A percentile compares a stretch with the other conserved stretches of the same genome.
phyloP scores from a whole-genome alignment of 2,329 filamentous ascomycete species.

The Talaromyces albobiverticillius region DNA sequence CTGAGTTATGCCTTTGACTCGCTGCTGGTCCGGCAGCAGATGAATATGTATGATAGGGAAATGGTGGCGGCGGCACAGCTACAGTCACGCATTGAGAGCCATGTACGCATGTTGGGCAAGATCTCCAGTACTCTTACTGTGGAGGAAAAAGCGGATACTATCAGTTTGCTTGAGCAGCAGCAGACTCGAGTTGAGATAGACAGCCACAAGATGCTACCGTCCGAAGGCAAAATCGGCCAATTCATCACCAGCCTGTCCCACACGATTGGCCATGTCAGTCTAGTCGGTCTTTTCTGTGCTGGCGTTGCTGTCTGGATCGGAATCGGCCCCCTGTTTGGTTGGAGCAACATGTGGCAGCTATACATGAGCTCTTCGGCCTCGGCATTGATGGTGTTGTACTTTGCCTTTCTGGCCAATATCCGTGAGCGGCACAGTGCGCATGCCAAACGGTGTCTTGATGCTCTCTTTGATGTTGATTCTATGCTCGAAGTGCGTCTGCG shows the following conservation, averaged over 20 bases:
- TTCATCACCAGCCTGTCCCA: not conserved
- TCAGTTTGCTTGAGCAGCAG: too few relatives aligned
- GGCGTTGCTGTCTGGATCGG: constrained; percentile 12
- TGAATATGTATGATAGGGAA: constrained; percentile 22
- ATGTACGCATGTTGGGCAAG: constrained; percentile 20
- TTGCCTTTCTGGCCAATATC: constrained; percentile 23
- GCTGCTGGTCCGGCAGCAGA: constrained; percentile 30
- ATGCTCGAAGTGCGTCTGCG: constrained; percentile 19
- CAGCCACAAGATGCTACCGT: not conserved
- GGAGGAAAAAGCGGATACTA: not conserved
- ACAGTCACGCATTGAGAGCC: constrained; percentile 20
- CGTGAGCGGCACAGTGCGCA: constrained; percentile 21
- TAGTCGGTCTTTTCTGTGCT: constrained; percentile 19
- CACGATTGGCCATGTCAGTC: constrained; percentile 15
- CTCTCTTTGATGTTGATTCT: constrained; percentile 21
- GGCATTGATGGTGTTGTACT: constrained; percentile 41
- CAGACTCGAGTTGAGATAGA: not conserved
- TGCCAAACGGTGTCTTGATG: constrained; percentile 16
- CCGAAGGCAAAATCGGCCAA: not conserved
- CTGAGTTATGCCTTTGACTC: constrained; percentile 32
- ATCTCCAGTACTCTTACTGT: not conserved
- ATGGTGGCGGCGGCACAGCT: constrained; percentile 17
- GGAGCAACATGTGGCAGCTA: constrained; percentile 10
- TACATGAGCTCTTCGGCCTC: constrained; percentile 41
- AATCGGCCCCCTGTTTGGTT: constrained; percentile 7